Conservation (phyloP, 2,329 filamentous ascomycete species). For the Westerdykella aurantiaca region DNA sequence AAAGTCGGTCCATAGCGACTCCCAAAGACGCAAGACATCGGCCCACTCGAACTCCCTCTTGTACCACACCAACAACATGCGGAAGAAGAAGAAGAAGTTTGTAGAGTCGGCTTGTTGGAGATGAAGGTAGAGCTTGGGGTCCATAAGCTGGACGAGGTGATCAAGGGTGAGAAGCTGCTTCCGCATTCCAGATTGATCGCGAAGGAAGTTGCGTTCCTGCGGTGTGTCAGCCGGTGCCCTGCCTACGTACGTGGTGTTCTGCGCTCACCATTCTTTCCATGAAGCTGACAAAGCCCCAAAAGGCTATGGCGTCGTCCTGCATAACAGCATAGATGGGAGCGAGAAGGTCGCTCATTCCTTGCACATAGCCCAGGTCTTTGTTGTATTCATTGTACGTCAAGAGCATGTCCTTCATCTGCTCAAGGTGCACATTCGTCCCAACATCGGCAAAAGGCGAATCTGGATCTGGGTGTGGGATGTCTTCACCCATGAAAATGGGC, state of each 20-base stretch:
- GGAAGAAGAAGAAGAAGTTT: constrained; percentile 99
- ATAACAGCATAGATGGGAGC: constrained; percentile 95
- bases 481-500: constrained; percentile 92
- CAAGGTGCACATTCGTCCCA: constrained; percentile 93
- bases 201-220: constrained; percentile 83
- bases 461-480: constrained; percentile 92
- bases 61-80: constrained; percentile 98
- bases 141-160: constrained; percentile 93
- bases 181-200: constrained; percentile 95
- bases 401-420: constrained; percentile 99
- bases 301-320: constrained; percentile 93
- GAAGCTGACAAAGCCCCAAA: constrained; percentile 93
- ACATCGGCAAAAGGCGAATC: constrained; percentile 88
- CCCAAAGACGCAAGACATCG: constrained; percentile 85
- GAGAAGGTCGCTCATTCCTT: constrained; percentile 96
- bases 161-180: constrained; percentile 85
- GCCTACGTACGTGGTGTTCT: not conserved
- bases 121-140: constrained; percentile 87
- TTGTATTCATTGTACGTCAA: constrained; percentile 99
- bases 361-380: constrained; percentile 88
- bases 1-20: constrained; percentile 90
- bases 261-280: constrained; percentile 79
- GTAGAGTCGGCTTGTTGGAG: constrained; percentile 87
- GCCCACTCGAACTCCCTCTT: constrained; percentile 93
- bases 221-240: constrained; percentile 7